Evolutionary conservation across 2,329 filamentous ascomycete genomes (phyloP), one percentile per base, ranked within the genome.

Genomic region (Penicillium sp.): DNA sequence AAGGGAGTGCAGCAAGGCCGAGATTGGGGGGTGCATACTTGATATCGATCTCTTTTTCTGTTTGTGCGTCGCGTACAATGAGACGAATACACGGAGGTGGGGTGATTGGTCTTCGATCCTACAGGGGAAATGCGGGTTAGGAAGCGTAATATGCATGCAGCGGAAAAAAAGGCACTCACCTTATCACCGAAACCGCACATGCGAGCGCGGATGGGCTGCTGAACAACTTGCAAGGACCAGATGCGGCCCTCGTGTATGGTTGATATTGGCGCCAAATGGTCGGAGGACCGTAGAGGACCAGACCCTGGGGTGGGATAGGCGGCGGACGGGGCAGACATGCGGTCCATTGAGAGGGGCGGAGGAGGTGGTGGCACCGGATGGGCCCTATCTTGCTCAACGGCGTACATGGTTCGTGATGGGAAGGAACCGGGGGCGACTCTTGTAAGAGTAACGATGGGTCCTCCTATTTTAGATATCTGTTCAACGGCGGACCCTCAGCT

Each of bases 171-270:
- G 33, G 5, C 37, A 61, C 75, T 49, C 73, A 93, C 89, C 81
- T 97, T 98, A 76, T 98, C 93, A 55, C 93, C 93, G 74, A 97
- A 98, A 6, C 93, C 93, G 75, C 93, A 98, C 93, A 97, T 97
- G 54, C 93, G 88, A 58, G 93, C 93, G 62, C 93, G 84, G 62
- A 89, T 80, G 44, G 93, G 93, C 70, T 97, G 90, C 74, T 98
- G 93, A 58, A 88, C 84, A 52, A 96, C 89, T 58, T 85, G 77
- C 44, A 95, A 79, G 54, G 84, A 87, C 69, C 71, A 76, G 38
- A 70, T 70, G 27, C 72, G 70, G 39, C 72, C 72, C 24, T 75
- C 70, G 43, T 69, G 72, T 35, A 70, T 59, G 44, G 69, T 72
- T 6, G 68, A 66, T 18, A 72, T 61, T 6, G 73, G 65, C 6